Evolutionary conservation across 1,139 yeast species (phyloP).

Genomic region (Suhomyces ambrosiae): DNA sequence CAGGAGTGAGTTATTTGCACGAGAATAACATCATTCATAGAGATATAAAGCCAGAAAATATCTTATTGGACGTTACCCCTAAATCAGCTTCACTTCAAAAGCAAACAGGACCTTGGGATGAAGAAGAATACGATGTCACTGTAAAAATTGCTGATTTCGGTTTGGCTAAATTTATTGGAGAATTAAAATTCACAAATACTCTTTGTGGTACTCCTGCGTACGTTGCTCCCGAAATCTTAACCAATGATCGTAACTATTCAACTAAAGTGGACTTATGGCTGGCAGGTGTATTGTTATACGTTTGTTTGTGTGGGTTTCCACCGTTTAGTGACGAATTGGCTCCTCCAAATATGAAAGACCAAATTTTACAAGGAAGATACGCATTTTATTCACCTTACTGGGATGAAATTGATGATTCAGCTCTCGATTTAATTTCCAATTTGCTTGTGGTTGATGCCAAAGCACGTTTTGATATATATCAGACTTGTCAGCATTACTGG

Average conservation of each 20-base stretch:
- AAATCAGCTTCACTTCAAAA: constrained; percentile 45
- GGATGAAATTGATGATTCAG: constrained; percentile 69
- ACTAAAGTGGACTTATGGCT: constrained; percentile 82
- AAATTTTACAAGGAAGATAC: constrained; percentile 63
- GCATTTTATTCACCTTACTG: constrained; percentile 82
- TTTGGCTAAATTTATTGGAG: constrained; percentile 33
- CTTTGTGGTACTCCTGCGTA: constrained; percentile 34
- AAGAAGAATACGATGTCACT: constrained; percentile 57
- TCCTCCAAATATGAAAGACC: constrained; percentile 78
- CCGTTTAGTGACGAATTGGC: constrained; percentile 82
- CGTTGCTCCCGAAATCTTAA: constrained; percentile 77
- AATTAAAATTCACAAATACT: constrained; percentile 30
- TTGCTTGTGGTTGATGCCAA: constrained; percentile 61
- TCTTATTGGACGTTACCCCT: constrained; percentile 69
- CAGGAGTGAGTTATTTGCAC: constrained; percentile 68
- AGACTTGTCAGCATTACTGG: constrained; percentile 64
- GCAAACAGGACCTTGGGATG: constrained; percentile 74
- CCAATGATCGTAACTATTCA: constrained; percentile 57
- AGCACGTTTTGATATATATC: constrained; percentile 52
- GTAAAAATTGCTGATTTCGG: constrained; percentile 76
- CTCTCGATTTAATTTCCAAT: constrained; percentile 63
- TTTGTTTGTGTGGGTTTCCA: constrained; percentile 81
- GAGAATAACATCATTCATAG: constrained; percentile 78
- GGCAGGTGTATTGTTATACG: constrained; percentile 73
- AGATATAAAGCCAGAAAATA: constrained; percentile 87